A percentile compares a stretch with the other conserved stretches of the same genome.
These are phyloP conservation scores for Calonectria hongkongensis DNA, from an alignment of 2,329 filamentous ascomycete species.

Conservation along the genomic window DNA sequence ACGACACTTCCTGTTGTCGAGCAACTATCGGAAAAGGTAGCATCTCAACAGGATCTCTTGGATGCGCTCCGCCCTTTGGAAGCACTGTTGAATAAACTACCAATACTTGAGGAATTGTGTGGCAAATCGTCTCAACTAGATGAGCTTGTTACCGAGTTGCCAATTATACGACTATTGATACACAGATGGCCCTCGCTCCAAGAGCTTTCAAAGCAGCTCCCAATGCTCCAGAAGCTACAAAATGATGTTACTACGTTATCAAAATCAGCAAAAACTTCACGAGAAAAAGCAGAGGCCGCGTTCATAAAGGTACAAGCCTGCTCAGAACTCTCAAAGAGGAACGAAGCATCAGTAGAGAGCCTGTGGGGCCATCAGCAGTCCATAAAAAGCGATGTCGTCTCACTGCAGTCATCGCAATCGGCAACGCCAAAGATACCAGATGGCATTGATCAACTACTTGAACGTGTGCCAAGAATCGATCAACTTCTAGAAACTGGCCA, in stretches of 20 bases:
- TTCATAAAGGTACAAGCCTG: background rate
- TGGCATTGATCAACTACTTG: background rate
- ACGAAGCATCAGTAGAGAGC: background rate
- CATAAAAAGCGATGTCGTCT: background rate
- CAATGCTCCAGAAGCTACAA: background rate
- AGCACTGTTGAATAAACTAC: background rate
- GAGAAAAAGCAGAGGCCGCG: conserved; percentile 2
- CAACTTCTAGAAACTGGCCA: background rate
- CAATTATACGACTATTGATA: background rate
- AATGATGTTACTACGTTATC: background rate
- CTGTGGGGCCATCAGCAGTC: background rate
- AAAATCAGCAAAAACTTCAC: background rate
- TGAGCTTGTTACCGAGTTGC: background rate
- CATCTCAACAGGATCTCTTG: background rate
- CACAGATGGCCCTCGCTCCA: background rate
- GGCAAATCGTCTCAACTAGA: background rate
- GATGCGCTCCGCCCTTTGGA: background rate
- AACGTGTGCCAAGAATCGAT: background rate
- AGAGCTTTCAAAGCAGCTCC: background rate
- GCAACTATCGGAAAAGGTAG: background rate
- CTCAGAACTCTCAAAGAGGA: background rate
- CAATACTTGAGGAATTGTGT: background rate
- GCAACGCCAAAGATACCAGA: background rate
- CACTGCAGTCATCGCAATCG: background rate
- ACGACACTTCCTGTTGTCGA: background rate